Evolutionary conservation across 345 rosid species (phyloP), one percentile per base, ranked within the genome.

Genomic region (Pistacia atlantica): DNA sequence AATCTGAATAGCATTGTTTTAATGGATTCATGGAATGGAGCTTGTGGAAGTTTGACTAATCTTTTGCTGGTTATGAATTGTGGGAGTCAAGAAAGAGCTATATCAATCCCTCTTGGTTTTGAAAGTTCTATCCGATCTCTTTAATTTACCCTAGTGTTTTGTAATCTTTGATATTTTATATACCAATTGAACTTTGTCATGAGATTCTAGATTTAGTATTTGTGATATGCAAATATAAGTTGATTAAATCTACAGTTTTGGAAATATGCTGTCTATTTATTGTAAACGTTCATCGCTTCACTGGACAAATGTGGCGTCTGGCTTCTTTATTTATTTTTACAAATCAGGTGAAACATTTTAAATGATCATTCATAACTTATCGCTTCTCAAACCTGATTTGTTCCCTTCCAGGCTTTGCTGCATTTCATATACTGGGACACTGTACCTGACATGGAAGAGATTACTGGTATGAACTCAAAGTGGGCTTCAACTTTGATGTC

Each of bases 401-500:
- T 1, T 1, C 31, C 64, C 60, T 68, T 79, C 75, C 86, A 90
- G 93, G 91, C 91, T 35, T 56, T 90, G 65, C 88, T 90, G 69
- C 90, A 85, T 81, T 90, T 86, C 64, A 88, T 90, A 33, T 90
- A 90, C 80, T 88, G 91, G 86, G 91, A 88, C 66, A 51, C 68
- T 31, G 86, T 88, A 28, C 93, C 91, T 68, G 90, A 90, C 68
- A 65, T 88, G 84, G 87, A 88, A 84, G 93, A 88, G 64, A 85
- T 90, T 63, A 84, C 89, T 33, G 90, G 91, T 63, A 65, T 88
- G 80, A 82, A 83, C 51, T 76, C 90, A 42, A 88, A 90, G 77
- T 82, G 89, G 91, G 93, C 85, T 12, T 90, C 86, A 68, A 79
- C 90, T 57, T 85, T 90, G 85, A 90, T 90, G 89, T 85, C 80